Conservation (phyloP, 2,329 filamentous ascomycete species). For the Nannizzia gypsea region DNA sequence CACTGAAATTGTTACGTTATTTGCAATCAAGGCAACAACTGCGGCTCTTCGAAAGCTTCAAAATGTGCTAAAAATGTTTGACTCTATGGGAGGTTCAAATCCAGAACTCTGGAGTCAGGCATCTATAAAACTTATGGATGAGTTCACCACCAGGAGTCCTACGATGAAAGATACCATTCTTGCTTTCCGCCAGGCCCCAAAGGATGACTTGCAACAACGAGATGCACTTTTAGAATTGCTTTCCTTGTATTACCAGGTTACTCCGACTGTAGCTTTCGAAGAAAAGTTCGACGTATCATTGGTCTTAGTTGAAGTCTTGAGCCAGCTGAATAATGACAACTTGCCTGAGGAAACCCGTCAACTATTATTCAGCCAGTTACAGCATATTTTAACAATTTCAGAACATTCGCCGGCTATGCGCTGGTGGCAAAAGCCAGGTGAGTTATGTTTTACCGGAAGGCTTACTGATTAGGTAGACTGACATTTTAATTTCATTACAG, state of each 20-base stretch:
- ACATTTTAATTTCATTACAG: slow-evolving; percentile 9
- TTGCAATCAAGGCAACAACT: slow-evolving; percentile 67
- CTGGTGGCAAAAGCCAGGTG: slow-evolving; percentile 69
- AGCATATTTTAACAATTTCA: slow-evolving; percentile 70
- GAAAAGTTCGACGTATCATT: slow-evolving; percentile 82
- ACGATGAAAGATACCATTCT: slow-evolving; percentile 69
- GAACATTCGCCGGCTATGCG: slow-evolving; percentile 71
- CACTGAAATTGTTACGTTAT: slow-evolving; percentile 69
- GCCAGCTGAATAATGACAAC: slow-evolving; percentile 42
- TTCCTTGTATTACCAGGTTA: slow-evolving; percentile 70
- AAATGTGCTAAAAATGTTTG: slow-evolving; percentile 50
- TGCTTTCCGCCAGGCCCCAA: slow-evolving; percentile 56
- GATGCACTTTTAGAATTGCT: slow-evolving; percentile 70
- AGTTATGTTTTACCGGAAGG: slow-evolving; percentile 12
- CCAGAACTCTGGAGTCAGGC: slow-evolving; percentile 57
- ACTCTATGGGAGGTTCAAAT: slow-evolving; percentile 33
- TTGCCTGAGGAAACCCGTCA: slow-evolving; percentile 40
- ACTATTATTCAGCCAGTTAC: slow-evolving; percentile 60
- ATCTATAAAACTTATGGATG: slow-evolving; percentile 52
- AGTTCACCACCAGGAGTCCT: slow-evolving; percentile 69
- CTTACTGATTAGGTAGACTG: slow-evolving; percentile 9
- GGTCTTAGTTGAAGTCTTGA: slow-evolving; percentile 57
- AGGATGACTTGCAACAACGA: slow-evolving; percentile 60
- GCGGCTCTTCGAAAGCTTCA: slow-evolving; percentile 68
- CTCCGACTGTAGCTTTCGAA: slow-evolving; percentile 66